These are phyloP conservation scores for Rubia tinctorum DNA, from an alignment of 305 asterid genomes.

Conservation along the genomic window DNA sequence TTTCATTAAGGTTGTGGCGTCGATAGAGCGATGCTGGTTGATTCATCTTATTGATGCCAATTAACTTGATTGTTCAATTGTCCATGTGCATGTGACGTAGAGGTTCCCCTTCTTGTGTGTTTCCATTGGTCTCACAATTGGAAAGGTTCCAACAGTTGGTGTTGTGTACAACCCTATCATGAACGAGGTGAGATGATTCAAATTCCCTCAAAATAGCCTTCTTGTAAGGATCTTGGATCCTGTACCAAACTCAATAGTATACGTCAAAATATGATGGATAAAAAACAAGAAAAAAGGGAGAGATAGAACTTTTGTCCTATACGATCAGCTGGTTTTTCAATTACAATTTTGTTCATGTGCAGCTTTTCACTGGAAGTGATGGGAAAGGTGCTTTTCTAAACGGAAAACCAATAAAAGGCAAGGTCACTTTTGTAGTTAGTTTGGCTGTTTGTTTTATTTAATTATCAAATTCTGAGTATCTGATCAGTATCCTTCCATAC, in stretches of 20 bases:
- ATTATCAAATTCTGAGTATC: constrained; percentile 11
- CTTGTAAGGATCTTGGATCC: not conserved
- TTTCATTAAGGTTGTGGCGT: not conserved
- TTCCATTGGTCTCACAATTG: constrained; percentile 89
- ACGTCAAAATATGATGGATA: not conserved
- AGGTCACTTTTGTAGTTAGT: constrained; percentile 18
- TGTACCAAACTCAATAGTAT: not conserved
- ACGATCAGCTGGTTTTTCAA: not conserved
- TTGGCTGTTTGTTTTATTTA: constrained; percentile 9
- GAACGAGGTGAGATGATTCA: constrained; percentile 63
- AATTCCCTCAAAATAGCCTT: not conserved
- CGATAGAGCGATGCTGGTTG: not conserved
- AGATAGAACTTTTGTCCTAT: not conserved
- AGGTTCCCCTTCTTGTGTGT: constrained; percentile 93
- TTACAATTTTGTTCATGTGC: constrained; percentile 10
- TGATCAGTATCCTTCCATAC: no score
- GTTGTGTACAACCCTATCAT: constrained; percentile 90
- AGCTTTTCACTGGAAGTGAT: constrained; percentile 81
- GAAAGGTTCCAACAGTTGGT: constrained; percentile 71
- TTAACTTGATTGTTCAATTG: not conserved
- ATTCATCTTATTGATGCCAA: not conserved
- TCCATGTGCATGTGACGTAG: constrained; percentile 14
- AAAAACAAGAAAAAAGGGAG: not conserved
- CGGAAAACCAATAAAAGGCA: constrained; percentile 85
- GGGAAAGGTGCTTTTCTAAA: constrained; percentile 89